Base-by-base conservation (phyloP, 768 basidiomycete species). In the Boletus subparvulus region DNA sequence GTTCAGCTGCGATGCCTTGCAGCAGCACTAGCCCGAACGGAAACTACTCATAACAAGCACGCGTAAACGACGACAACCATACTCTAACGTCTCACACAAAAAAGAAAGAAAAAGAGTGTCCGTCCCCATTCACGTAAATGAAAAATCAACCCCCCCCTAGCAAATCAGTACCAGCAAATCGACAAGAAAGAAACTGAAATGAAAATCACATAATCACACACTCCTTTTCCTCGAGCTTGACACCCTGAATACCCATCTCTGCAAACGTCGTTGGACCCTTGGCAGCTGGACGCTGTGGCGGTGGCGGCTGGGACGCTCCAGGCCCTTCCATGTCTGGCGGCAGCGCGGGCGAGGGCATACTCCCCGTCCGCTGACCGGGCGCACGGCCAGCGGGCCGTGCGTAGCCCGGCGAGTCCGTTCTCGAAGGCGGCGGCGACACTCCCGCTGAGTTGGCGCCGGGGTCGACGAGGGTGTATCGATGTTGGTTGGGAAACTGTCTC, bases 181-280 rank as follows among this genome's bases (percentile, higher is more conserved):
- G 30, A 32, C 30, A 10, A 32, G 30, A 11, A 32, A 32, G 30
- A 11, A 32, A 32, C 13, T 6, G 19, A 48, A n/a, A 6, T 10
- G 24, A n/a, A n/a, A 17, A 10, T 80, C 69, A 97, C 93, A 97
- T 95, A 61, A 97, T 81, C 35, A 90, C 74, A 76, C 94, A 76
- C 94, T 92, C 87, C 72, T 93, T 86, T 6, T 90, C 83, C 65
- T 93, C 85, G 43, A 84, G 81, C 65, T 88, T 90, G 28, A 80
- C 83, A 13, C 87, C 86, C 33, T 86, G 82, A 66, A 94, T 88
- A 0, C 94, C 94, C 94, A 97, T 94, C 78, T 96, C 94, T 21
- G 87, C 90, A 74, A 97, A 95, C 43, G 93, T 94, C 65, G 86
- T 79, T 2, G 90, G 83, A 1, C 85, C 80, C 52, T 66, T 74